Evolutionary conservation across 2,329 filamentous ascomycete species (phyloP), one percentile per base, ranked within the genome.

Genomic region (Pseudopyrenochaeta lycopersici): DNA sequence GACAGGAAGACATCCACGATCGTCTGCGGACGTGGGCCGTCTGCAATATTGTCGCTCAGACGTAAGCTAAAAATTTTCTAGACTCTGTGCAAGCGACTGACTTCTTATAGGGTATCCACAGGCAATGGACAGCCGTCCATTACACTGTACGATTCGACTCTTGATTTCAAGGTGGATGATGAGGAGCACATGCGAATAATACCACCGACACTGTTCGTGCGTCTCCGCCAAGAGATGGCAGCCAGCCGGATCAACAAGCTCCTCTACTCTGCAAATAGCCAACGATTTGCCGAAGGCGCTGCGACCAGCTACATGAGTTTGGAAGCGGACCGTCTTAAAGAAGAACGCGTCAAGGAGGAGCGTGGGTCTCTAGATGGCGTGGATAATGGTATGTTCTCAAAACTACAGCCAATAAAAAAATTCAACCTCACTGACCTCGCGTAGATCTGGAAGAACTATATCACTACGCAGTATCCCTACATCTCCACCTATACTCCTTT

Each of bases 101-200:
- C 49, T 30, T 15, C n/a, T 12, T 4, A 27, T 52, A 88, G 87
- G 50, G 86, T 93, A 38, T 90, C 90, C n/a, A 94, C 91, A 3
- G 90, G 90, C 17, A 91, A 92, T 66, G 90, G 90, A 5, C 90
- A 93, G 70, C 90, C 91, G 7, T 90, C 90, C 4, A 90, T 90
- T 40, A 91, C 87, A 46, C 81, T 89, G 42, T 93, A 90, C 75
- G 90, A 90, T 75, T 92, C 85, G 84, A 93, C 87, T 2, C 79
- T 90, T 55, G 72, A 76, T 9, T 77, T 77, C 56, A 71, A 68
- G 21, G 60, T 64, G 15, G 74, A 77, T 33, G 68, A 75, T 50
- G 72, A 73, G 46, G 68, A 73, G 30, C 70, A 76, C 48, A 73
- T 76, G 70, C 67, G 66, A 36, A 72, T 72, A 12, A 66, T 76